Percentiles rank a stretch among this genome's conserved stretches.
phyloP scores from a whole-genome alignment of 768 basidiomycete species.

The Phallus indusiatus region DNA sequence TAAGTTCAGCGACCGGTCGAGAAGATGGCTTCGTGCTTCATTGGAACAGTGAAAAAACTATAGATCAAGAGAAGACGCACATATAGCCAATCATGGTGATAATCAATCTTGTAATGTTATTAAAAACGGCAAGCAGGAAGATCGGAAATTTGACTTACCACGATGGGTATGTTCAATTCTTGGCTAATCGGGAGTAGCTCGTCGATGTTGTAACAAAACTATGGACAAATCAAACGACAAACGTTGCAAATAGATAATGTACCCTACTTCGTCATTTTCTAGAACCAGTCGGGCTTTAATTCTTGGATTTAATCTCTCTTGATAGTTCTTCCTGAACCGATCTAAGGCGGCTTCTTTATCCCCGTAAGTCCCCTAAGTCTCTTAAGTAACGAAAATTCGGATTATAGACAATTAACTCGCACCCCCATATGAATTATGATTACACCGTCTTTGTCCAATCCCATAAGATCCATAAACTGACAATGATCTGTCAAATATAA shows the following conservation, averaged over 20 bases:
- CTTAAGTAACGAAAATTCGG: conserved; percentile 3
- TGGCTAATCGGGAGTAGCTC: conserved; percentile 83
- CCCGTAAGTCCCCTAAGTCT: conserved; percentile 53
- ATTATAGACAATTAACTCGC: neutral
- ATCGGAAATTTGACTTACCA: conserved; percentile 35
- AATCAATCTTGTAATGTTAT: conserved; percentile 40
- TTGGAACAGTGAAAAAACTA: conserved; percentile 12
- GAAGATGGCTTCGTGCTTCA: conserved; percentile 20
- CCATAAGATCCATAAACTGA: conserved; percentile 83
- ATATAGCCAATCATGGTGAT: conserved; percentile 71
- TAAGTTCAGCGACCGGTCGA: conserved; percentile 51
- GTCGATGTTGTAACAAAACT: conserved; percentile 82
- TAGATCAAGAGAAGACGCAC: conserved; percentile 39
- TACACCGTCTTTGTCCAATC: conserved; percentile 70
- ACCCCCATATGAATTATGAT: conserved; percentile 71
- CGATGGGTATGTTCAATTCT: conserved; percentile 67
- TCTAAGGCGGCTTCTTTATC: conserved; percentile 65
- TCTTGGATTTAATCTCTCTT: conserved; percentile 43
- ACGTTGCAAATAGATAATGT: neutral
- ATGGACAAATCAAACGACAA: neutral
- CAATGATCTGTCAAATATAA: conserved; percentile 50
- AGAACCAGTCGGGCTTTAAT: conserved; percentile 70
- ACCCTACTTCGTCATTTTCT: conserved; percentile 86
- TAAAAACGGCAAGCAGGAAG: conserved; percentile 22
- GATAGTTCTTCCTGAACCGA: conserved; percentile 66